Conservation (phyloP, 164 flowering plant genomes). For the Annona squamosa region DNA sequence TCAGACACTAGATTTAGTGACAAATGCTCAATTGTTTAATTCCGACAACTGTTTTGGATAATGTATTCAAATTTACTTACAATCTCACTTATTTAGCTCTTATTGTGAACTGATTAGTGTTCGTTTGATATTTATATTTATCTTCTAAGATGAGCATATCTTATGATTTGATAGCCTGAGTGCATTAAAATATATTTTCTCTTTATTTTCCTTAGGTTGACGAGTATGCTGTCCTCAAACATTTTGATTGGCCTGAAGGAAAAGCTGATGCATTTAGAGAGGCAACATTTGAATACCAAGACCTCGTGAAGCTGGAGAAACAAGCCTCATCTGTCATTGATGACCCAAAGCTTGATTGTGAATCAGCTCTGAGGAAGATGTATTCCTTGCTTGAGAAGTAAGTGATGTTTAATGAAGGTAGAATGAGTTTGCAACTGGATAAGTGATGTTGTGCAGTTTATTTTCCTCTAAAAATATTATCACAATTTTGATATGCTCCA, state of each 20-base stretch:
- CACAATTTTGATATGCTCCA: not conserved
- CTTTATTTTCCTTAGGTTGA: slow-evolving; percentile 52
- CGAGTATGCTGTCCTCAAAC: slow-evolving; percentile 96
- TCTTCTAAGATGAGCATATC: not conserved
- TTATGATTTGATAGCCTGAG: not conserved
- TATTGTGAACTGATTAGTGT: not conserved
- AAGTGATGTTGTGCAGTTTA: not conserved
- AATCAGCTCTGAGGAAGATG: slow-evolving; percentile 91
- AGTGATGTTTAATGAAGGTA: slow-evolving; percentile 16
- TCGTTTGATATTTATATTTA: not conserved
- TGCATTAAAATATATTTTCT: not conserved
- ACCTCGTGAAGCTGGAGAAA: slow-evolving; percentile 72
- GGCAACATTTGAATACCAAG: slow-evolving; percentile 94
- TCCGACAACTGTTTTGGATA: not conserved
- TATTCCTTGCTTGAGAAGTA: slow-evolving; percentile 94
- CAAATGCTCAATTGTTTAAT: not conserved
- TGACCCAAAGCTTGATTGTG: slow-evolving; percentile 81
- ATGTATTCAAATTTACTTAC: not conserved
- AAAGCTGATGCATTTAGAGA: slow-evolving; percentile 97
- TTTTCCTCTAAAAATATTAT: not conserved
- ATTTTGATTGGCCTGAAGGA: slow-evolving; percentile 99
- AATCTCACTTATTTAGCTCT: not conserved
- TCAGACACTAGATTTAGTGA: not conserved
- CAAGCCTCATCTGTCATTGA: slow-evolving; percentile 63
- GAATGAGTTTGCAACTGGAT: not conserved